phyloP scores from a whole-genome alignment of 1,139 yeast species.

The Kazachstania sp. region DNA sequence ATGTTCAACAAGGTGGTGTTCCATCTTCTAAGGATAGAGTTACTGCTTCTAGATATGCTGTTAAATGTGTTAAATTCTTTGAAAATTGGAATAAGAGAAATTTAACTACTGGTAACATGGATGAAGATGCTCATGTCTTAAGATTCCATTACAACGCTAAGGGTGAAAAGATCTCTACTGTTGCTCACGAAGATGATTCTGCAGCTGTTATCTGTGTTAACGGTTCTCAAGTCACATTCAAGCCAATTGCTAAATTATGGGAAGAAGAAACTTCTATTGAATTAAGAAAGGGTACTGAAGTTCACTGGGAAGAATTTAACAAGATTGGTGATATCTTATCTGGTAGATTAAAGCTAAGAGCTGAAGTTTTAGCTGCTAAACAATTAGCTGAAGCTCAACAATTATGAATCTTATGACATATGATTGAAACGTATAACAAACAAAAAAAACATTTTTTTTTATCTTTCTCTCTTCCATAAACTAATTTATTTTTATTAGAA shows the following conservation, averaged over 20 bases:
- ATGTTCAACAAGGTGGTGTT: constrained; percentile 94
- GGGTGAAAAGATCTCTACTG: constrained; percentile 36
- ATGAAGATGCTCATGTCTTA: constrained; percentile 30
- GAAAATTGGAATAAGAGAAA: constrained; percentile 44
- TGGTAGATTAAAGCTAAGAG: constrained; percentile 50
- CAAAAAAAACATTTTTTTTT: not conserved
- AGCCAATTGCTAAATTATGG: constrained; percentile 48
- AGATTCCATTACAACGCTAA: constrained; percentile 35
- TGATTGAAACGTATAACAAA: not conserved
- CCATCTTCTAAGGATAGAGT: constrained; percentile 95
- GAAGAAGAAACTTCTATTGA: constrained; percentile 48
- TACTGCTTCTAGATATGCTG: constrained; percentile 82
- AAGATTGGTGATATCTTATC: constrained; percentile 59
- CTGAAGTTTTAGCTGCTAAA: constrained; percentile 26
- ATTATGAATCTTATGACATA: constrained; percentile 2
- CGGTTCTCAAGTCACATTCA: constrained; percentile 54
- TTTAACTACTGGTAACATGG: constrained; percentile 26
- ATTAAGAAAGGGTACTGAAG: constrained; percentile 55
- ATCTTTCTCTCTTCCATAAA: not conserved
- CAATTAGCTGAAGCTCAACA: constrained; percentile 1
- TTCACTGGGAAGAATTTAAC: constrained; percentile 60
- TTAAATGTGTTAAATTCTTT: constrained; percentile 77
- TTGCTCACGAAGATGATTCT: constrained; percentile 35
- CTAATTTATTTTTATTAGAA: too few relatives aligned
- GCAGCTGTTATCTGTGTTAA: constrained; percentile 65